Conservation (phyloP, 345 rosid species). For the Gossypium australe region DNA sequence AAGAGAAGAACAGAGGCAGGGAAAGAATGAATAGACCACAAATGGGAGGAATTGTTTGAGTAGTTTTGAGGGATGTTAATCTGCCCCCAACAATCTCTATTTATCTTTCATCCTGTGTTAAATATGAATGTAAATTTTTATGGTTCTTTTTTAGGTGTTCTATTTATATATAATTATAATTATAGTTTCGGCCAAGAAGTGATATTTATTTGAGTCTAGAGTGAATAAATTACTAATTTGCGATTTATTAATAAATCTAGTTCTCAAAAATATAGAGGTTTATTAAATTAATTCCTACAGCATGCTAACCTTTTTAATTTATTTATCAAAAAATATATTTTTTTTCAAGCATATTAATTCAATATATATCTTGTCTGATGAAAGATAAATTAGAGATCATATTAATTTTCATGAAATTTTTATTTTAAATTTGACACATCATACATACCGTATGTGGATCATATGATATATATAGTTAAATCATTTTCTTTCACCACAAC, state of each 20-base stretch:
- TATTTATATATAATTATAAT: background rate
- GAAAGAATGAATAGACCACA: background rate
- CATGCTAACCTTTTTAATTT: no score
- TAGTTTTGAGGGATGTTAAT: background rate
- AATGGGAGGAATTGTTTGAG: background rate
- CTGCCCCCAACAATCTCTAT: background rate
- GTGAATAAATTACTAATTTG: background rate
- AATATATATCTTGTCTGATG: no score
- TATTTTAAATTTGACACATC: no score
- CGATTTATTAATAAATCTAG: background rate
- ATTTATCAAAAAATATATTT: no score
- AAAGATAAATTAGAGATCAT: no score
- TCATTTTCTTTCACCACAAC: no score
- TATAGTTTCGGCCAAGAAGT: background rate
- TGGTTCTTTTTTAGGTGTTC: background rate
- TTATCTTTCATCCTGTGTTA: conserved; percentile 7
- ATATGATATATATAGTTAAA: no score
- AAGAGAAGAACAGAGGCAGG: background rate
- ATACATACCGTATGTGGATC: no score
- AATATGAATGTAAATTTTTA: background rate
- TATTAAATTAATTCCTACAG: background rate
- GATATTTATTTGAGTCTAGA: background rate
- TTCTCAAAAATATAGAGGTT: background rate
- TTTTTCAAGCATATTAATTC: no score
- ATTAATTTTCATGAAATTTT: no score